phyloP scores from a whole-genome alignment of 2,329 filamentous ascomycete species.

The Thelonectria olida region DNA sequence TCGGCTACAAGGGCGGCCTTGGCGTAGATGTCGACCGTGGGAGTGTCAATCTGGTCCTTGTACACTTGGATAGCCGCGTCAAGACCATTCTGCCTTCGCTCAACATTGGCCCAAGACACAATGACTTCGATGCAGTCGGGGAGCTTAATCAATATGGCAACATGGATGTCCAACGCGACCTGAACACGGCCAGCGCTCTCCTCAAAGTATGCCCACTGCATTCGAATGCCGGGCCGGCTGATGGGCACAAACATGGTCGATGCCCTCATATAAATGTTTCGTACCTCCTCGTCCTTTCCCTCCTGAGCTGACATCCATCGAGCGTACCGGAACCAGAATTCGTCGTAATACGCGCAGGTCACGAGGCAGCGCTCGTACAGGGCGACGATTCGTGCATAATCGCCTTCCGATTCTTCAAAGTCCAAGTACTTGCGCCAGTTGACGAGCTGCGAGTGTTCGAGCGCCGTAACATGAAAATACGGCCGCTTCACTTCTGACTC shows the following conservation, averaged over 20 bases:
- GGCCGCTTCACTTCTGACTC: slow-evolving; percentile 95
- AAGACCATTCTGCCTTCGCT: slow-evolving; percentile 83
- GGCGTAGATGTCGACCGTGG: slow-evolving; percentile 76
- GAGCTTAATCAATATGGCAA: slow-evolving; percentile 77
- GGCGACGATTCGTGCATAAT: slow-evolving; percentile 78
- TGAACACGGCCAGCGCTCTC: slow-evolving; percentile 82
- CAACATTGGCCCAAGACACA: slow-evolving; percentile 85
- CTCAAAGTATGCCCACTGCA: slow-evolving; percentile 95
- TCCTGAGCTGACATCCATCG: slow-evolving; percentile 89
- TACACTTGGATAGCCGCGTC: slow-evolving; percentile 87
- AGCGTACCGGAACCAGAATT: slow-evolving; percentile 98
- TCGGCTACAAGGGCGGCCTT: slow-evolving; percentile 90
- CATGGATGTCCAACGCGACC: slow-evolving; percentile 85
- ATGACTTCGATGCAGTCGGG: slow-evolving; percentile 90
- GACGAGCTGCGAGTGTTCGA: slow-evolving; percentile 82
- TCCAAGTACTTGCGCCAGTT: slow-evolving; percentile 98
- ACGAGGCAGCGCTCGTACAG: slow-evolving; percentile 95
- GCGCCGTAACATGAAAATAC: slow-evolving; percentile 95
- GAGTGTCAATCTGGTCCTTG: slow-evolving; percentile 80
- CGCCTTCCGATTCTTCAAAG: slow-evolving; percentile 88
- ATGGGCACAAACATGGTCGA: slow-evolving; percentile 88
- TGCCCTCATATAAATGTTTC: slow-evolving; percentile 91
- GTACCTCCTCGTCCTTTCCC: slow-evolving; percentile 86
- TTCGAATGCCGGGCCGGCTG: slow-evolving; percentile 81
- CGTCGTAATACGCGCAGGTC: slow-evolving; percentile 93